Percentiles rank a stretch among this genome's conserved stretches.
Conservation (phyloP, 2,329 filamentous ascomycete genomes). For the Trichoderma koningii region DNA sequence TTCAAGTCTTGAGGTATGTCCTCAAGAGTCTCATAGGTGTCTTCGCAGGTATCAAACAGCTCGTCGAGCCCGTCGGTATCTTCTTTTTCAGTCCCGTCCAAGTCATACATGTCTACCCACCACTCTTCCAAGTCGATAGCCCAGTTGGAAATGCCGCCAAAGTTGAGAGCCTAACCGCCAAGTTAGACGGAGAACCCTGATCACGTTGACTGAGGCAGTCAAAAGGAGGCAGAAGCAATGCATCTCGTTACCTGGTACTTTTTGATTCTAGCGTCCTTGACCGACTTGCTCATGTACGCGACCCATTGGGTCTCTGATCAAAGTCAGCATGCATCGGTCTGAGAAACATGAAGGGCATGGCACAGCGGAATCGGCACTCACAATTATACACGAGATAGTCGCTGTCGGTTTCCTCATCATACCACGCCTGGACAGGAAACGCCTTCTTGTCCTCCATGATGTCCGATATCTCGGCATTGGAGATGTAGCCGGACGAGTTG, state of each 20-base stretch:
- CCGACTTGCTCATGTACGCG: constrained; percentile 29
- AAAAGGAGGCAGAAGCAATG: background rate
- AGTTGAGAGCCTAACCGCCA: constrained; percentile 22
- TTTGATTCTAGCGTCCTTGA: constrained; percentile 17
- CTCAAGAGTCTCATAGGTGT: background rate
- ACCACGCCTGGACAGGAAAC: too few relatives aligned
- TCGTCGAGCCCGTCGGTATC: background rate
- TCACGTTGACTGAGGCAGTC: too few relatives aligned
- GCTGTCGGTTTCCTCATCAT: too few relatives aligned
- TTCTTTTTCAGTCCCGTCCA: background rate
- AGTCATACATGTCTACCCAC: background rate
- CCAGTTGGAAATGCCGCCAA: constrained; percentile 33
- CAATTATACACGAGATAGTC: too few relatives aligned
- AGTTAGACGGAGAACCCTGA: background rate
- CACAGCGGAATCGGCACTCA: too few relatives aligned
- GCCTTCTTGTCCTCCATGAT: too few relatives aligned
- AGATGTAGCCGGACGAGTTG: constrained; percentile 36
- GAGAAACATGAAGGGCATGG: too few relatives aligned
- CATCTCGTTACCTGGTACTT: constrained; percentile 20
- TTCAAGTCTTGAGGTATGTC: background rate
- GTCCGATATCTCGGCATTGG: constrained; percentile 33
- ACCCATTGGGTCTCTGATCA: constrained; percentile 28
- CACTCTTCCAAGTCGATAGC: constrained; percentile 30
- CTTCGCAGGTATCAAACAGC: background rate
- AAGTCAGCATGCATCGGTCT: too few relatives aligned